These are phyloP conservation scores for Musa schizocarpa DNA, from an alignment of 176 grass and related monocot genomes.

Conservation along the genomic window DNA sequence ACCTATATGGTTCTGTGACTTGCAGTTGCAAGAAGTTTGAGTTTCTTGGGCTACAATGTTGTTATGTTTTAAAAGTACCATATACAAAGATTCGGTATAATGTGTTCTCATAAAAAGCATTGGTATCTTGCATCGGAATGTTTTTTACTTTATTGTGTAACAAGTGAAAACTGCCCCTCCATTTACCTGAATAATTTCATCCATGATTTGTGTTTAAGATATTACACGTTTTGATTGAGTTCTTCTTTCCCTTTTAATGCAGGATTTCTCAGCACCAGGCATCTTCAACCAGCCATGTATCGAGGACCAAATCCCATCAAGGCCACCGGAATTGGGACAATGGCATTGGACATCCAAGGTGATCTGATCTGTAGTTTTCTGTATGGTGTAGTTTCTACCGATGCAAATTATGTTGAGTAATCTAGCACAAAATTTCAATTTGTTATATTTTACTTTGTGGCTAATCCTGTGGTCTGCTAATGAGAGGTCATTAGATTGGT, in stretches of 20 bases:
- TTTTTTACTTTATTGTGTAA: neutral
- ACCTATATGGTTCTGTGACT: constrained; percentile 37
- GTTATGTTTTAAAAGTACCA: constrained; percentile 75
- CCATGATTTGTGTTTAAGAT: neutral
- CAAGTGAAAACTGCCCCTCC: neutral
- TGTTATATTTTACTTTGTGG: neutral
- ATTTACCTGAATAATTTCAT: neutral
- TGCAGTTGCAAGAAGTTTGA: constrained; percentile 86
- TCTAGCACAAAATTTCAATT: neutral
- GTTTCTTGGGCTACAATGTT: constrained; percentile 73
- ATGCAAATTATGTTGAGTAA: too few species aligned
- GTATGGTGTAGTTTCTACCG: too few species aligned
- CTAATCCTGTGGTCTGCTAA: neutral
- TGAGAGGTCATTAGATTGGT: neutral
- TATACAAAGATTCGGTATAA: neutral
- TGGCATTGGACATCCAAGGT: neutral
- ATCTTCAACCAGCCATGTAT: constrained; percentile 5
- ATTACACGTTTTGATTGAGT: neutral
- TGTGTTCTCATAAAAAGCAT: neutral
- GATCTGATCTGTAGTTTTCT: too few species aligned
- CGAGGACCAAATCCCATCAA: constrained; percentile 1
- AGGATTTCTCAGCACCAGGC: constrained; percentile 7
- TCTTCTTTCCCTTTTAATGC: neutral
- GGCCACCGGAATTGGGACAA: constrained; percentile 10
- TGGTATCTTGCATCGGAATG: neutral